Base-by-base conservation (phyloP, 306 rosid genomes). In the Acmispon strigosus region DNA sequence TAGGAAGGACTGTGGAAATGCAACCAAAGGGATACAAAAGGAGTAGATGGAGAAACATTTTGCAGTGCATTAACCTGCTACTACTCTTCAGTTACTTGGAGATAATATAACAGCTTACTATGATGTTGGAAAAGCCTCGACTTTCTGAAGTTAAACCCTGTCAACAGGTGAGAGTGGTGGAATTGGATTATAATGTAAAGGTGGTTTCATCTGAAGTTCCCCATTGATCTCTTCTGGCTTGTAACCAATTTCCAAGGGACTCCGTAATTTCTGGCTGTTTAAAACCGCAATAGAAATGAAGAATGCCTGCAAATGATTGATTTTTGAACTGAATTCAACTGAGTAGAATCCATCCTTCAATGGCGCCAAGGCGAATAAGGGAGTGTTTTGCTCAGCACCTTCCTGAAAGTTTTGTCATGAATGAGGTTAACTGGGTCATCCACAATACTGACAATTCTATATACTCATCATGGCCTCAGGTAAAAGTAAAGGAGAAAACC, bases 111-210 rank as follows among this genome's bases (percentile, higher is more conserved):
- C 72, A 62, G 66, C 74, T 75, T 68, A 56, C 70, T 76, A 70
- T 11, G 43, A 72, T 50, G 62, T 47, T 57, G 72, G 14, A 70
- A 68, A 48, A 52, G 49, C 49, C 66, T 78, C 34, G 42, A 41
- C 47, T 55, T 62, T 10, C 49, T 45, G 58, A 68, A 56, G 63
- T 80, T 87, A 93, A 60, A 90, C 97, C 76, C 97, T 93, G 5
- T 89, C 96, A 53, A 86, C 89, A 17, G 97, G 98, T 22, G 98
- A 93, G 73, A 76, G 74, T 3, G 98, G 98, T 27, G 98, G 98
- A 75, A 72, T 86, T 66, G 90, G 80, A 73, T 90, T 86, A 70
- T 86, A 93, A 71, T 73, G 66, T 55, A 77, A 66, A 36, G 81
- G 61, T 16, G 78, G 79, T 53, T 81, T 90, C 37, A 76, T 79